Base-by-base conservation (phyloP, 1,284 basidiomycete species). In the Entoloma clypeatum region DNA sequence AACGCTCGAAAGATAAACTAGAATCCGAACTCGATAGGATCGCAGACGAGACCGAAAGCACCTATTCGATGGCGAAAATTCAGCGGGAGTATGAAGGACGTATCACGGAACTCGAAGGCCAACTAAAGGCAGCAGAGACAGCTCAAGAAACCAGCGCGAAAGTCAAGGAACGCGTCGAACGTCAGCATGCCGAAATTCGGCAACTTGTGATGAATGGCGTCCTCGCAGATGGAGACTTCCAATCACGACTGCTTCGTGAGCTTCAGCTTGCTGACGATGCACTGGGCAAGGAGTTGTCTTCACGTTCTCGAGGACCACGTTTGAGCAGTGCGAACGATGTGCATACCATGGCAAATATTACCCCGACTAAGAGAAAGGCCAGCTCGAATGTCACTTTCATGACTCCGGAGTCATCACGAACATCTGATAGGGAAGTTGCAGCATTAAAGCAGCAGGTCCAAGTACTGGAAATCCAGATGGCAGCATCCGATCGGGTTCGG, bases 1-100 rank as follows among this genome's bases (percentile, higher is more conserved):
- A 82, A 55, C 70, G 74, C 41, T 75, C 85, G 7, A 87, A 85
- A 57, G 76, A 80, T 35, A 72, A 75, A 24, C 63, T 88, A 10
- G 85, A 89, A 49, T 64, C 68, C 3, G 85, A 90, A 52, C 71
- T 89, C 7, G 76, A 83, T 3, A 69, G 75, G 24, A 71, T 89
- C 10, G 81, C 78, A 0, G 75, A 81, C 40, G 78, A 81, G 38
- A 66, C 72, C 1, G 73, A 75, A 29, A 67, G 66, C n/a, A 62
- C 76, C 2, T 69, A 67, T 36, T 79, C 79, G 0, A 62, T 78
- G 54, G 74, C 75, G 4, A 79, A 77, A 54, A 57, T 79, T 24
- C 77, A 79, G 33, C 75, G 77, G 11, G 75, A 86, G 51, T 86
- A 84, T 57, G 82, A 86, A 50, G 54, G 68, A 11, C 75, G 75